Evolutionary conservation across 2,329 filamentous ascomycete species (phyloP).

Genomic region (Fusarium floridanum): DNA sequence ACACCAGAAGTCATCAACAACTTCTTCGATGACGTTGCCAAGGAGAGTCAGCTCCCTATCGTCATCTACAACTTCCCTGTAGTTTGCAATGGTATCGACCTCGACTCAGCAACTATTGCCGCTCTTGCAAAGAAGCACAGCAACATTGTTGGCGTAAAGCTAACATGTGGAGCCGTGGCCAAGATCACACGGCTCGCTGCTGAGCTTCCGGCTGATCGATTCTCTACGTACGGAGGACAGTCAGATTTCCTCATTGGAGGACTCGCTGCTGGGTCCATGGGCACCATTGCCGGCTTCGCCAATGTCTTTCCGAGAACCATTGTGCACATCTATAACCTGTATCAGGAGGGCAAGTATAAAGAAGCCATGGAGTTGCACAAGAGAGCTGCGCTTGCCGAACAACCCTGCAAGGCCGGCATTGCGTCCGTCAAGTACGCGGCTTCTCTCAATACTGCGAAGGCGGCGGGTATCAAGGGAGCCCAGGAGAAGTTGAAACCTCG

Average conservation of each 20-base stretch:
- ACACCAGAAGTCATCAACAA: slow-evolving; percentile 68
- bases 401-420: slow-evolving; percentile 75
- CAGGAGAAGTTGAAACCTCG: slow-evolving; percentile 70
- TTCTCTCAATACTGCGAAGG: slow-evolving; percentile 68
- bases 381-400: slow-evolving; percentile 74
- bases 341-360: slow-evolving; percentile 65
- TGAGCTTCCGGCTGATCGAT: slow-evolving; percentile 64
- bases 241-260: slow-evolving; percentile 77
- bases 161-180: slow-evolving; percentile 79
- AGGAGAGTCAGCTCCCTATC: slow-evolving; percentile 65
- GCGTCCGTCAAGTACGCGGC: slow-evolving; percentile 76
- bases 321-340: slow-evolving; percentile 71
- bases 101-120: slow-evolving; percentile 72
- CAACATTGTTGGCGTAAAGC: slow-evolving; percentile 77
- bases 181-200: slow-evolving; percentile 74
- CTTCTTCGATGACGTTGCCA: slow-evolving; percentile 71
- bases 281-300: slow-evolving; percentile 73
- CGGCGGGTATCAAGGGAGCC: slow-evolving; percentile 71
- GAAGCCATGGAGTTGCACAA: slow-evolving; percentile 73
- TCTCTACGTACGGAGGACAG: slow-evolving; percentile 79
- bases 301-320: slow-evolving; percentile 72
- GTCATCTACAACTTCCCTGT: slow-evolving; percentile 78
- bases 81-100: slow-evolving; percentile 76
- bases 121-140: slow-evolving; percentile 43
- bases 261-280: slow-evolving; percentile 68